Base-by-base conservation (phyloP, 2,329 filamentous ascomycete species). In the Aspergillus oerlinghausenensis region DNA sequence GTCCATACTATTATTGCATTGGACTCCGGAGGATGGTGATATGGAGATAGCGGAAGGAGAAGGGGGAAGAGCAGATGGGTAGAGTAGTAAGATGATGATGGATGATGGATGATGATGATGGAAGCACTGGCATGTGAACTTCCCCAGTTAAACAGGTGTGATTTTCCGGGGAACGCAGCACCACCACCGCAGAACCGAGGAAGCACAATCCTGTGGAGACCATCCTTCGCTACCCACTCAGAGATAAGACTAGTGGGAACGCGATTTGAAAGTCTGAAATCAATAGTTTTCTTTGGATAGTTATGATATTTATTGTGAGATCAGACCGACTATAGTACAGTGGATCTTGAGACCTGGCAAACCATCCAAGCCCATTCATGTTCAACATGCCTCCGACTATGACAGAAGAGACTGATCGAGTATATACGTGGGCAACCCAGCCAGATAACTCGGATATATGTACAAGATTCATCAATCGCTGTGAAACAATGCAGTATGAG, bases 41-140 rank as follows among this genome's bases (percentile, higher is more conserved):
- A 23, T 25, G 4, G 47, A 29, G 14, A 40, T 43, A 28, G 21
- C 38, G 19, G 23, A 35, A 42, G 53, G 48, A 29, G 51, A 26
- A 49, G 54, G 25, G 25, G 14, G 10, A 29, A 40, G 49, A 47
- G 21, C 26, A 40, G 11, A 51, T 23, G 35, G 49, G 43, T 3
- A 19, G 48, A 14, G 23, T 5, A 23, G 26, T 26, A 29, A 25
- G 55, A 50, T 43, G 47, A 32, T 17, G n/a, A 5, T 19, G 25
- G 26, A 56, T 32, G 57, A 49, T 19, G 50, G 32, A 28, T 50
- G 21, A 23, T 23, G 21, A n/a, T n/a, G 43, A 47, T 6, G 14
- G 17, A 25, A 10, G n/a, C 19, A 47, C 49, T 64, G 60, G 51
- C 60, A 65, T 63, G 63, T 64, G 63, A 62, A 63, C 26, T 47